Conservation (phyloP, 306 rosid species). For the Nissolia schottii region DNA sequence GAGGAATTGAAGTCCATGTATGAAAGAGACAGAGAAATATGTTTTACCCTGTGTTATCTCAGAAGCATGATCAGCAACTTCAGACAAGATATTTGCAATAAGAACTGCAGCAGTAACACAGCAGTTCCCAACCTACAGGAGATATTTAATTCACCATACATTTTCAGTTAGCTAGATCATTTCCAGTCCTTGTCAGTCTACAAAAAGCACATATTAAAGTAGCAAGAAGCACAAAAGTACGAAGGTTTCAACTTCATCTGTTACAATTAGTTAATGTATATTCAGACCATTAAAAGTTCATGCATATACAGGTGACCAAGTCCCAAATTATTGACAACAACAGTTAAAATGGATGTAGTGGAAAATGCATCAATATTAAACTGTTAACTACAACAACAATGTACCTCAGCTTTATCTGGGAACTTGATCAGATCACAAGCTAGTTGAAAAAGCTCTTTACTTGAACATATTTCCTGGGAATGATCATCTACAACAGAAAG, state of each 20-base stretch:
- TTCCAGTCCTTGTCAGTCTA: not conserved
- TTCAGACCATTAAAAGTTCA: not conserved
- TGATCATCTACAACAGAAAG: slow-evolving; percentile 70
- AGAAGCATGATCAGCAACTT: slow-evolving; percentile 45
- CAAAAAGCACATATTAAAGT: not conserved
- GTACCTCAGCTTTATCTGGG: slow-evolving; percentile 90
- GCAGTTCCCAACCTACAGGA: slow-evolving; percentile 70
- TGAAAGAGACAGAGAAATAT: not conserved
- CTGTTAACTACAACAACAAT: slow-evolving; percentile 10
- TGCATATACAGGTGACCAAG: not conserved
- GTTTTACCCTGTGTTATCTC: slow-evolving; percentile 61
- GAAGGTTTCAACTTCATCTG: not conserved
- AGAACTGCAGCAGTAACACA: slow-evolving; percentile 81
- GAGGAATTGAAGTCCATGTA: not conserved
- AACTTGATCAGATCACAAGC: slow-evolving; percentile 57
- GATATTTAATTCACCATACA: slow-evolving; percentile 18
- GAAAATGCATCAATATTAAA: not conserved
- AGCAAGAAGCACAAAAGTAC: not conserved
- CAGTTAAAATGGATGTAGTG: not conserved
- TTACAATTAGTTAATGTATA: not conserved
- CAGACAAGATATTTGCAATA: slow-evolving; percentile 81
- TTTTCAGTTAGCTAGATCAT: slow-evolving; percentile 21
- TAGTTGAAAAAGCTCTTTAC: slow-evolving; percentile 58
- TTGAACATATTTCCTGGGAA: slow-evolving; percentile 74
- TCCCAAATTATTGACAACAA: not conserved